Conservation (phyloP, 352 stramenopile genomes). For the Pythium angustatum region DNA sequence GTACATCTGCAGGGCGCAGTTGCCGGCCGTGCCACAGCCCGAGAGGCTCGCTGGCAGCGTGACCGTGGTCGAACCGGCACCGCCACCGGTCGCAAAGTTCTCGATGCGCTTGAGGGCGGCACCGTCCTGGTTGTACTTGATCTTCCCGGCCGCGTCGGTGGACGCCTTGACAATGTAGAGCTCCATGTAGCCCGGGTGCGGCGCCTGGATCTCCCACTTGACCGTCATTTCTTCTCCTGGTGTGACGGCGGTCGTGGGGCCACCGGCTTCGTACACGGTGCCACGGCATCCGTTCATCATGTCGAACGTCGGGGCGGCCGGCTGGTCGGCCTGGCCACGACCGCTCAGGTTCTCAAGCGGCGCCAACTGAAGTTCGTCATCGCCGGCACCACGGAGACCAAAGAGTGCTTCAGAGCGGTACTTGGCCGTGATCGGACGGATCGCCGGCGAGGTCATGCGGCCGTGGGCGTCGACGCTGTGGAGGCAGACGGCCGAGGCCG, state of each 20-base stretch:
- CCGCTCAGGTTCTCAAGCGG: slow-evolving; percentile 54
- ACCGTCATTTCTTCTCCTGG: slow-evolving; percentile 42
- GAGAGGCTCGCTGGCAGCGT: slow-evolving; percentile 48
- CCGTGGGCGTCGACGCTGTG: slow-evolving; percentile 28
- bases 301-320: slow-evolving; percentile 46
- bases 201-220: slow-evolving; percentile 55
- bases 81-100: slow-evolving; percentile 39
- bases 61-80: slow-evolving; percentile 31
- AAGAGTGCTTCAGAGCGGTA: slow-evolving; percentile 42
- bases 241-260: slow-evolving; percentile 45
- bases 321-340: slow-evolving; percentile 46
- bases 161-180: slow-evolving; percentile 56
- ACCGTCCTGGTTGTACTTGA: slow-evolving; percentile 44
- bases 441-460: slow-evolving; percentile 25
- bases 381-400: slow-evolving; percentile 42
- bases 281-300: slow-evolving; percentile 66
- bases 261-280: slow-evolving; percentile 46
- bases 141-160: slow-evolving; percentile 38
- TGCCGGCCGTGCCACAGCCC: slow-evolving; percentile 41
- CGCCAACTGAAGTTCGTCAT: slow-evolving; percentile 50
- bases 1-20: slow-evolving; percentile 62
- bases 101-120: slow-evolving; percentile 42
- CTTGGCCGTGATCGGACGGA: slow-evolving; percentile 33
- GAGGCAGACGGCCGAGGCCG: slow-evolving; percentile 8
- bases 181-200: slow-evolving; percentile 54